Base-by-base conservation (phyloP, 805 yeast species). In the Candida chauliodis region DNA sequence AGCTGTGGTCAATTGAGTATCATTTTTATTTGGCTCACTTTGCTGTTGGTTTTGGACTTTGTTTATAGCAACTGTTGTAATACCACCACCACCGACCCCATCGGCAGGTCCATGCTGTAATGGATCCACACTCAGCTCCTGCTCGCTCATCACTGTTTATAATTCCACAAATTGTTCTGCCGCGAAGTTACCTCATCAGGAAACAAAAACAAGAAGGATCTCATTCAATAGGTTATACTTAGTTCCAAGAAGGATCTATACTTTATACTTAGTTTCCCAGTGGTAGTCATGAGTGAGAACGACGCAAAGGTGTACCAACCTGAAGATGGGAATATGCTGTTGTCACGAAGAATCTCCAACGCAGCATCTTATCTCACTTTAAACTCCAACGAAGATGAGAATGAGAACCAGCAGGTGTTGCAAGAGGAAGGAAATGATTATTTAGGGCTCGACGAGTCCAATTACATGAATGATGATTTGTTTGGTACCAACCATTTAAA, bases 261-360 rank as follows among this genome's bases (percentile, higher is more conserved):
- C n/a, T n/a, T n/a, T n/a, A 27, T 5, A 17, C 8, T 5, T 5
- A 27, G 8, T 22, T 22, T 22, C 25, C 25, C 8, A 8, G 11
- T 11, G 11, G 8, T 22, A 22, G 10, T 11, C 10, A 22, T 27
- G 30, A 27, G 28, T 40, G 14, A 37, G 14, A 27, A 32, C 7
- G 16, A 10, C 11, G n/a, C 34, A 17, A 17, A 22, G 8, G 11
- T n/a, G 13, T 22, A 32, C 16, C 16, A 22, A 13, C 35, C 35
- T 14, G 17, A 21, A 8, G 10, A 7, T 8, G 24, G 16, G 10
- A n/a, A 19, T 31, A 14, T 15, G 8, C 37, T 27, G 30, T 14
- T 37, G n/a, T 39, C 23, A 22, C n/a, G 56, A 28, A 31, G 55
- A 17, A 11, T 50, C 2, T 52, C 56, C 5, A 35, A 41, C 11